phyloP scores from a whole-genome alignment of 2,329 filamentous ascomycete genomes.

The Falciphora oryzae region DNA sequence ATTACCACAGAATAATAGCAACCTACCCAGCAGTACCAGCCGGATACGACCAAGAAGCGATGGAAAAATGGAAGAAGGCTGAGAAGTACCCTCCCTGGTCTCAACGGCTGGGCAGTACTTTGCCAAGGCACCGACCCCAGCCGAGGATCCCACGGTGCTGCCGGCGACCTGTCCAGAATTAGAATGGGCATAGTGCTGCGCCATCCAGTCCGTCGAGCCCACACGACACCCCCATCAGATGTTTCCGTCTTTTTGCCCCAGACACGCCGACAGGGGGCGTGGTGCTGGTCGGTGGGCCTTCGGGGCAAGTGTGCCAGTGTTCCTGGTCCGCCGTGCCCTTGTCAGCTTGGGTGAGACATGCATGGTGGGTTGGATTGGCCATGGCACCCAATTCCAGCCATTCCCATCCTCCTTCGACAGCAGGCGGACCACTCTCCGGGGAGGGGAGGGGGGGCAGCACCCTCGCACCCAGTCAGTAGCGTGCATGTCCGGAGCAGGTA shows the following conservation, averaged over 20 bases:
- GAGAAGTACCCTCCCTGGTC: conserved; percentile 7
- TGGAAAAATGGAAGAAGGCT: conserved; percentile 12
- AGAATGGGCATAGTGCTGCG: conserved; percentile 32
- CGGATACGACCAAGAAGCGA: conserved; percentile 1
- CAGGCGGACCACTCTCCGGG: conserved; percentile 4
- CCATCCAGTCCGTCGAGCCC: conserved; percentile 23
- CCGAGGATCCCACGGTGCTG: conserved; percentile 16
- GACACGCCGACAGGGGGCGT: conserved; percentile 11
- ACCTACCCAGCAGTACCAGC: neutral
- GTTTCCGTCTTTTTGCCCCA: conserved; percentile 29
- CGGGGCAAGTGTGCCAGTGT: conserved; percentile 18
- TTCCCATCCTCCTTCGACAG: conserved; percentile 4
- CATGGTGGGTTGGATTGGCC: conserved; percentile 29
- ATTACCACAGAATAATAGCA: neutral
- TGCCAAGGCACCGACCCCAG: neutral
- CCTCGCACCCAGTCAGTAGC: neutral
- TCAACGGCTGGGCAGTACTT: conserved; percentile 1
- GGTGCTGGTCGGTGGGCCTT: conserved; percentile 9
- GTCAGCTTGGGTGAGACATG: conserved; percentile 49
- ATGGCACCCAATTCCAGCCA: conserved; percentile 4
- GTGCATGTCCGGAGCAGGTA: neutral
- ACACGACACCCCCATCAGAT: conserved; percentile 31
- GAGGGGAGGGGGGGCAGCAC: no score
- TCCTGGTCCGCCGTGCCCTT: conserved; percentile 29
- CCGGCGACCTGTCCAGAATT: conserved; percentile 27